Conservation (phyloP, 257 asterid species). For the Salvia miltiorrhiza region DNA sequence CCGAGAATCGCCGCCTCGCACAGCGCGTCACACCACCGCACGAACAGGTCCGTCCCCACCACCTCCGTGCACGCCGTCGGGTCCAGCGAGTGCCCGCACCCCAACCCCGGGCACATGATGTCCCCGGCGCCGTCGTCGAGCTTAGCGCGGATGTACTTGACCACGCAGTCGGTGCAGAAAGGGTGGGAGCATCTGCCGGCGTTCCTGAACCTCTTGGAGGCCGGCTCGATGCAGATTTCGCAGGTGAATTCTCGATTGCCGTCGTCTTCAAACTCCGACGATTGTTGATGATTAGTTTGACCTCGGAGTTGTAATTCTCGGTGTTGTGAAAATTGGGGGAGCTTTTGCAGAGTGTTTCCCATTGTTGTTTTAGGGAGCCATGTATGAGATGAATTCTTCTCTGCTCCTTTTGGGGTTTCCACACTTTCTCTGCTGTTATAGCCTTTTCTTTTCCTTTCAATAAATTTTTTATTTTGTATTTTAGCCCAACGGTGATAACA, state of each 20-base stretch:
- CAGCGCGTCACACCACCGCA: constrained; percentile 69
- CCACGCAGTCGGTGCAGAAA: constrained; percentile 60
- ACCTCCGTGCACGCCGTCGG: constrained; percentile 40
- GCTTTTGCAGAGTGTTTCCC: constrained; percentile 31
- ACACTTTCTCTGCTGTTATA: not conserved
- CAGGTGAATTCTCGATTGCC: constrained; percentile 35
- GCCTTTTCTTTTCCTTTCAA: too few species aligned
- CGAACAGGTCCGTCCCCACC: constrained; percentile 39
- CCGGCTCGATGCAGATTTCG: constrained; percentile 64
- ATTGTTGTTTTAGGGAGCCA: constrained; percentile 8
- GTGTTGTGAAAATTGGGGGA: constrained; percentile 16
- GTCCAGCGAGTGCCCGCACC: constrained; percentile 54
- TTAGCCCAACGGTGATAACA: too few species aligned
- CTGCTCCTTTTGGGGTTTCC: not conserved
- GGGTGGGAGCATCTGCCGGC: constrained; percentile 44
- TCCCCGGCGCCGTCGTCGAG: constrained; percentile 46
- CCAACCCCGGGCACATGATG: constrained; percentile 59
- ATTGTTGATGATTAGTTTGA: not conserved
- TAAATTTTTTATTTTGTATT: too few species aligned
- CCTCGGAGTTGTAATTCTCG: not conserved
- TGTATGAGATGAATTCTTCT: not conserved
- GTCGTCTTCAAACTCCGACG: not conserved
- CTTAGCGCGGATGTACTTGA: constrained; percentile 59
- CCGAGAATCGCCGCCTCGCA: constrained; percentile 48
- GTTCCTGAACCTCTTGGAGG: constrained; percentile 21